A percentile compares a stretch with the other conserved stretches of the same genome.
phyloP scores from a whole-genome alignment of 805 yeast species.

The Ogataea nitratoaversa region DNA sequence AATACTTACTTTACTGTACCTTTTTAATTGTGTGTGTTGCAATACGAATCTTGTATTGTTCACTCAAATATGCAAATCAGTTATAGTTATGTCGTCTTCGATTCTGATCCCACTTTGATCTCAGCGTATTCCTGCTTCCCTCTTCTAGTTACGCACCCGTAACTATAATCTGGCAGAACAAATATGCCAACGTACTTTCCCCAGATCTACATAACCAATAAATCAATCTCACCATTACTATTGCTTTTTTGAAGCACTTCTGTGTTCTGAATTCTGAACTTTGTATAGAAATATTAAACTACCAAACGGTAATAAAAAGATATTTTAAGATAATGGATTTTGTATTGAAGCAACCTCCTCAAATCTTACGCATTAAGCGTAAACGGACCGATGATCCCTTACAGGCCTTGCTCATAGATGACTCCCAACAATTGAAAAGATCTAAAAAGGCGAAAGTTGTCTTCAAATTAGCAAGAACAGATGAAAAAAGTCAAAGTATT shows the following conservation, averaged over 20 bases:
- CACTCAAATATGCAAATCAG: background rate
- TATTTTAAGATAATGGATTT: conserved; percentile 1
- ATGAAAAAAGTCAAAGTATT: conserved; percentile 26
- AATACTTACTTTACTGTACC: background rate
- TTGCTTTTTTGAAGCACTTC: too few relatives aligned
- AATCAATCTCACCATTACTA: too few relatives aligned
- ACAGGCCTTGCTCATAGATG: conserved; percentile 63
- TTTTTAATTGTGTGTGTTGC: too few relatives aligned
- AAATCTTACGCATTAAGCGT: conserved; percentile 77
- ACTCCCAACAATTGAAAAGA: conserved; percentile 34
- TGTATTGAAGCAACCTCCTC: conserved; percentile 38
- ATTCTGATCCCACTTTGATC: too few relatives aligned
- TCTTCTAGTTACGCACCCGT: too few relatives aligned
- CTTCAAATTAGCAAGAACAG: conserved; percentile 47
- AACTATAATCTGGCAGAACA: too few relatives aligned
- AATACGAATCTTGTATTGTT: too few relatives aligned
- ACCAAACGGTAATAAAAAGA: too few relatives aligned
- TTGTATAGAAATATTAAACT: too few relatives aligned
- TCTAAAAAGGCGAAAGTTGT: conserved; percentile 35
- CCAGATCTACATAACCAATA: background rate
- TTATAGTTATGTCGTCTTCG: too few relatives aligned
- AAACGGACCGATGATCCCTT: conserved; percentile 85
- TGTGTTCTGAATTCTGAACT: too few relatives aligned
- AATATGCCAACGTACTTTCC: background rate
- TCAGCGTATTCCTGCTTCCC: too few relatives aligned